phyloP scores from a whole-genome alignment of 176 grass and related monocot species.

The Tillandsia fasciculata region DNA sequence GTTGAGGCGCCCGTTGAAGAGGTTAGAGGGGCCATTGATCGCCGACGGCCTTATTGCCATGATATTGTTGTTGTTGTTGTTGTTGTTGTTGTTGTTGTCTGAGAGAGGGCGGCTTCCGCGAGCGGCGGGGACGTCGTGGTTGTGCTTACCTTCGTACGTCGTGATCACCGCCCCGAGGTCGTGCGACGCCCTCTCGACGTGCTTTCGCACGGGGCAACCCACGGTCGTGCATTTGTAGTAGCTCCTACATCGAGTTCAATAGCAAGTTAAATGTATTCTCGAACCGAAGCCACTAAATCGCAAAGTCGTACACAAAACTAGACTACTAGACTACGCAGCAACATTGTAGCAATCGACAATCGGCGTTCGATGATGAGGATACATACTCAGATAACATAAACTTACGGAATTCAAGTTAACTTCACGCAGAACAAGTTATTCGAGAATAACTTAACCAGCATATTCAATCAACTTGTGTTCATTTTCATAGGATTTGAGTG shows the following conservation, averaged over 20 bases:
- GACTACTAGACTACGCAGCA: too few species aligned
- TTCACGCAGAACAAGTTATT: too few species aligned
- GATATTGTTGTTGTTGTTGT: constrained; percentile 7
- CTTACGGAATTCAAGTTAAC: too few species aligned
- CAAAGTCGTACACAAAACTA: too few species aligned
- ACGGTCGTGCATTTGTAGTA: constrained; percentile 39
- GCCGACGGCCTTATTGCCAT: constrained; percentile 24
- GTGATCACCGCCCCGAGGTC: constrained; percentile 32
- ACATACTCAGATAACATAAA: too few species aligned
- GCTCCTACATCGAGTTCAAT: constrained; percentile 20
- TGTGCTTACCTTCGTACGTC: constrained; percentile 48
- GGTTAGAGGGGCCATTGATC: background rate
- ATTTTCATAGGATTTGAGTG: constrained; percentile 3
- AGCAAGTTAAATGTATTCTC: background rate
- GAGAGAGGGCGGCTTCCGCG: constrained; percentile 19
- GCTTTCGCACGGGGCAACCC: constrained; percentile 36
- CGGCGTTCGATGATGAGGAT: too few species aligned
- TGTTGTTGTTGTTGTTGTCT: background rate
- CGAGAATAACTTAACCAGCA: too few species aligned
- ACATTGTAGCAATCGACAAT: too few species aligned
- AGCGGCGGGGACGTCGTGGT: constrained; percentile 35
- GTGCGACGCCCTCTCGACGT: constrained; percentile 38
- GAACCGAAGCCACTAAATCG: too few species aligned
- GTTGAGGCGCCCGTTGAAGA: constrained; percentile 4
- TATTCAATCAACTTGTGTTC: too few species aligned